phyloP scores from a whole-genome alignment of 2,329 filamentous ascomycete species.

The Alternaria ventricosa region DNA sequence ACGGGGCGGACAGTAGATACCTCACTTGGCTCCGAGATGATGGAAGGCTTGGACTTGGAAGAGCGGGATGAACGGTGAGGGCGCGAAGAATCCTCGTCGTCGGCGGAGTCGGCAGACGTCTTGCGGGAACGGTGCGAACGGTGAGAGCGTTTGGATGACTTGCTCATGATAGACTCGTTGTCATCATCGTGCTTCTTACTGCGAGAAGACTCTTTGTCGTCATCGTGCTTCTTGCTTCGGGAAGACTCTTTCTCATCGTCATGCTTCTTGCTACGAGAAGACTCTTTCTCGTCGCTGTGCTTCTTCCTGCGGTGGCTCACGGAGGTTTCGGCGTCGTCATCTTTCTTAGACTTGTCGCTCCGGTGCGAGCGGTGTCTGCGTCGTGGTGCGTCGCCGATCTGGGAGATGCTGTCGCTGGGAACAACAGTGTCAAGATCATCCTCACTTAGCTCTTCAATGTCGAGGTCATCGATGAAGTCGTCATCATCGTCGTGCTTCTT shows the following conservation, averaged over 20 bases:
- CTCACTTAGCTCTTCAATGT: conserved; percentile 40
- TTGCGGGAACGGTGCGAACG: conserved; percentile 36
- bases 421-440: conserved; percentile 53
- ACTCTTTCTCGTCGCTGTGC: conserved; percentile 13
- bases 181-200: conserved; percentile 15
- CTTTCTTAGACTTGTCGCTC: conserved; percentile 18
- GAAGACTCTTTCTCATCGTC: not conserved
- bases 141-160: conserved; percentile 37
- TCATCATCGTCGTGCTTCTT: conserved; percentile 39
- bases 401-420: conserved; percentile 57
- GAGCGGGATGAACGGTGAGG: conserved; percentile 27
- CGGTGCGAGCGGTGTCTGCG: conserved; percentile 37
- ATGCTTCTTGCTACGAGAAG: not conserved
- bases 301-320: conserved; percentile 29
- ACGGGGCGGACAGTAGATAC: conserved; percentile 42
- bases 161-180: conserved; percentile 33
- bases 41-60: conserved; percentile 14
- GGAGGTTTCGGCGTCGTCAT: conserved; percentile 19
- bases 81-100: conserved; percentile 23
- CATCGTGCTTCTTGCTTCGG: conserved; percentile 4
- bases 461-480: conserved; percentile 46
- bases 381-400: conserved; percentile 41
- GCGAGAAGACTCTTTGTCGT: conserved; percentile 23
- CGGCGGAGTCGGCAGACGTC: conserved; percentile 26
- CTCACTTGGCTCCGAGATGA: conserved; percentile 45